Base-by-base conservation (phyloP, 192 early-diverging fungal genomes). In the Glomus cerebriforme region DNA sequence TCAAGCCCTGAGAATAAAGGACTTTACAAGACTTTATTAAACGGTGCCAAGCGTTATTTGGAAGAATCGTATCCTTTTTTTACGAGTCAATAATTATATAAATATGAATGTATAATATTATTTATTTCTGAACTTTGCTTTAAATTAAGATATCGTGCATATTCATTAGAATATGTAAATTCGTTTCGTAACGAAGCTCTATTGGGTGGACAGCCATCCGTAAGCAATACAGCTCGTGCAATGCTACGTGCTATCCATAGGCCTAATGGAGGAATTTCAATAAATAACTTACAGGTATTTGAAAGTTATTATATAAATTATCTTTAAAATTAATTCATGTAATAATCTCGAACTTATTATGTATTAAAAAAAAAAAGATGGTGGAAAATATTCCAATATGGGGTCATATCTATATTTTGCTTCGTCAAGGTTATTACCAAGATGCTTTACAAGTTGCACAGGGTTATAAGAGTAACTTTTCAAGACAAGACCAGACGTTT, bases 401-500 rank as follows among this genome's bases (percentile, higher is more conserved):
- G 97, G 94, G 93, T 0, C 92, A 95, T 78, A 85, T 98, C 59
- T 99, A 86, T 80, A 90, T 89, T 77, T 84, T 98, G 4, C 87
- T 97, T 31, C 91, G 98, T 43, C 88, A 87, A 63, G 97, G 97
- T 0, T 82, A 91, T 74, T 76, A 80, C 13, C 78, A 91, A 7
- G 91, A 94, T 35, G 93, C 95, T 7, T 81, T 91, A 12, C 81
- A 89, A 67, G 96, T 92, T 80, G 90, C 91, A 13, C 72, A 83
- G 27, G 84, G 88, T 13, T 85, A 91, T 77, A 86, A 91, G 69
- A 81, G 80, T 26, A 81, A 86, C 58, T 84, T 94, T 62, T 81
- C 79, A 66, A 87, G 83, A 60, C 87, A 87, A 67, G 92, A 95
- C 59, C 87, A 85, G 5, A 84, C 87, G 10, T 97, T 98, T 82